phyloP scores from a whole-genome alignment of 139 green algal genomes.

The Chlorella sorokiniana region DNA sequence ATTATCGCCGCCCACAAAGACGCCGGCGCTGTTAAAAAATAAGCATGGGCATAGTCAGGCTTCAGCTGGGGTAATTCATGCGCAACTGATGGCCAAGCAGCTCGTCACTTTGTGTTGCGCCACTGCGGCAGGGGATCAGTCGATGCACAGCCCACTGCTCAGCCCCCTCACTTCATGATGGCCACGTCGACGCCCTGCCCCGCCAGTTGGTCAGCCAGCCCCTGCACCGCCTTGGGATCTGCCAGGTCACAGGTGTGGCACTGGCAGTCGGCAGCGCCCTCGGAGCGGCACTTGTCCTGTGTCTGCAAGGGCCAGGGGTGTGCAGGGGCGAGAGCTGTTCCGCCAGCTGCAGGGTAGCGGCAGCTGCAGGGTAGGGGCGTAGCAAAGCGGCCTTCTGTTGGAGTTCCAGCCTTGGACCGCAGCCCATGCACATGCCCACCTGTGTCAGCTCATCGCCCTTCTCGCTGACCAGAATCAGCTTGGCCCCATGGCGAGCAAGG shows the following conservation, averaged over 20 bases:
- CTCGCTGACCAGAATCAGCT: constrained; percentile 17
- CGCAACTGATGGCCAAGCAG: too few species aligned
- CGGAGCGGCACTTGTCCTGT: constrained; percentile 1
- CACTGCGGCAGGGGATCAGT: too few species aligned
- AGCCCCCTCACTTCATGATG: neutral
- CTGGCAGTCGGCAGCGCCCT: neutral
- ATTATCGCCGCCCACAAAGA: neutral
- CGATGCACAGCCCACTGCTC: too few species aligned
- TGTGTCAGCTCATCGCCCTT: constrained; percentile 18
- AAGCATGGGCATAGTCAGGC: neutral
- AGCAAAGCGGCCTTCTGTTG: neutral
- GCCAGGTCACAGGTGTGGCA: constrained; percentile 21
- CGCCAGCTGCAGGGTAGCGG: neutral
- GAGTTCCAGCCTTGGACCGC: neutral
- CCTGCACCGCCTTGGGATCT: constrained; percentile 10
- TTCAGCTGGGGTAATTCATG: too few species aligned
- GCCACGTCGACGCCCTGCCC: neutral
- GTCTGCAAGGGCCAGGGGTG: too few species aligned
- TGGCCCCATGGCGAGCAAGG: constrained; percentile 26
- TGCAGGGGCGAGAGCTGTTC: too few species aligned
- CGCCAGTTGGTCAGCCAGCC: neutral
- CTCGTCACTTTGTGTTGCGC: too few species aligned
- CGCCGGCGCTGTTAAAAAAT: neutral
- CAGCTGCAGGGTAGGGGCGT: neutral
- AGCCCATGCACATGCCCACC: neutral